Evolutionary conservation across 768 basidiomycete genomes (phyloP), one percentile per base, ranked within the genome.

Genomic region (Tricholoma terreum): DNA sequence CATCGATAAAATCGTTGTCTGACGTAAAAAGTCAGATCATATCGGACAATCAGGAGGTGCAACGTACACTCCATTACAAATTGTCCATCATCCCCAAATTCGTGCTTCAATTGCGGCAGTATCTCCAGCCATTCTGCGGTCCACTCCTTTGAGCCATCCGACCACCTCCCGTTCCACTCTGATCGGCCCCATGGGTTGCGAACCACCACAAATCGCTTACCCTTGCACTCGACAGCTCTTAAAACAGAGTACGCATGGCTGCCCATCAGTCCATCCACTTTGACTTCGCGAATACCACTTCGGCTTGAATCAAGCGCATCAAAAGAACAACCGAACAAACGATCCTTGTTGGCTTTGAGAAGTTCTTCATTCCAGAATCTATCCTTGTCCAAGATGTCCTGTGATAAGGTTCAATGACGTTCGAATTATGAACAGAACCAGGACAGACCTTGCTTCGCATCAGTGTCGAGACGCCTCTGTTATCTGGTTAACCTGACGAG

Each of bases 361-460:
- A 84, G 74, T 60, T 84, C 83, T 49, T 83, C 76, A 5, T 71
- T 70, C 83, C 82, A 84, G 66, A 84, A 84, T 8, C 71, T 66
- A 57, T 83, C 77, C 1, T 63, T 63, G 52, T 82, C 76, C 33
- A 83, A 71, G 45, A 84, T 81, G 55, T 80, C 78, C 73, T 57
- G 40, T 10, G 17, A 31, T 27, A 15, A 17, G 1, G 9, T 10
- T 49, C 27, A 49, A 15, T 10, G n/a, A 31, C 7, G 7, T 30
- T 31, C 6, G n/a, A 5, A 14, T 2, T 12, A 12, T 4, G 17
- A 12, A 34, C 31, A 38, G n/a, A 21, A 12, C 24, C 34, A 24
- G n/a, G 1, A 48, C 65, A 17, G 48, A 75, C 77, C 64, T 75
- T 77, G 60, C 70, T 77, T n/a, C 71, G 71, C 34, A 78, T 71